Conservation (phyloP, 768 basidiomycete genomes). For the Amanita rimosa region DNA sequence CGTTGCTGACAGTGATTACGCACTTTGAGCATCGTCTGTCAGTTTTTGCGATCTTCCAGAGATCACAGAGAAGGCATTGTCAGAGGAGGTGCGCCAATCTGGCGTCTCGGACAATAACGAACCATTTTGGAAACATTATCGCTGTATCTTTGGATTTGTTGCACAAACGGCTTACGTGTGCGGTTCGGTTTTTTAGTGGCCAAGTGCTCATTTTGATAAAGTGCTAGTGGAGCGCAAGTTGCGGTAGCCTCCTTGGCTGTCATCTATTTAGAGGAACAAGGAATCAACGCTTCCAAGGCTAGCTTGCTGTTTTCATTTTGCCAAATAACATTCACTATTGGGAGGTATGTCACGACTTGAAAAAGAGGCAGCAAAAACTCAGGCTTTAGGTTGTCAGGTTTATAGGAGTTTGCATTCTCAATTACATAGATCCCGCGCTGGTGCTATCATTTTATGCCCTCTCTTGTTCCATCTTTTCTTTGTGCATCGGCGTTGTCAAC, state of each 20-base stretch:
- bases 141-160: constrained; percentile 61
- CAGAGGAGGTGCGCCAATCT: constrained; percentile 32
- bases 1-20: background rate
- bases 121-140: constrained; percentile 60
- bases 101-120: constrained; percentile 31
- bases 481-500: constrained; percentile 37
- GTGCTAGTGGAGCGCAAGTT: constrained; percentile 45
- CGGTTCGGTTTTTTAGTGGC: constrained; percentile 11
- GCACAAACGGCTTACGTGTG: constrained; percentile 62
- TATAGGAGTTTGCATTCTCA: constrained; percentile 46
- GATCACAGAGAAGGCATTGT: constrained; percentile 56
- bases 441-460: constrained; percentile 43
- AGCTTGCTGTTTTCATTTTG: constrained; percentile 63
- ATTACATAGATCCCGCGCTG: constrained; percentile 55
- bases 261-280: constrained; percentile 56
- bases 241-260: constrained; percentile 57
- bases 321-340: constrained; percentile 56
- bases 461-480: constrained; percentile 37
- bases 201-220: background rate
- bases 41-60: constrained; percentile 61
- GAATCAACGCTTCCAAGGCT: constrained; percentile 37
- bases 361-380: background rate
- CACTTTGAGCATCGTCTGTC: background rate
- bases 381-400: constrained; percentile 30
- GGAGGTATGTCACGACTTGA: constrained; percentile 27